Conservation (phyloP, 352 stramenopile genomes). For the Globisporangium viniferum region DNA sequence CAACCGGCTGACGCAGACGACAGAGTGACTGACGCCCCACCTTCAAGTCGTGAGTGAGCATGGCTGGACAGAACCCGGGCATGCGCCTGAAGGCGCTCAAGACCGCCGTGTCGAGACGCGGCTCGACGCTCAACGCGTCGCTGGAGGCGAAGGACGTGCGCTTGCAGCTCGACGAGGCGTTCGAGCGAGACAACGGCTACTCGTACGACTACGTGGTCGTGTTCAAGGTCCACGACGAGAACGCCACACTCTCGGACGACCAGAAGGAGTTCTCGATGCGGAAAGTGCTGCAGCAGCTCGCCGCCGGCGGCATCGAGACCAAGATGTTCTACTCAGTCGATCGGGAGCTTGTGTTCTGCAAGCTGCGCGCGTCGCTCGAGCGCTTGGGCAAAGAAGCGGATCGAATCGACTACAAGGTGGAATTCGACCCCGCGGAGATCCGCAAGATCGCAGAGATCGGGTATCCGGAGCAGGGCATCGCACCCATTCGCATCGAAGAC, state of each 20-base stretch:
- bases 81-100: constrained; percentile 57
- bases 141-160: constrained; percentile 63
- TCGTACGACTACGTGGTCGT: constrained; percentile 82
- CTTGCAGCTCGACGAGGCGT: constrained; percentile 56
- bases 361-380: constrained; percentile 64
- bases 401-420: constrained; percentile 76
- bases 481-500: constrained; percentile 60
- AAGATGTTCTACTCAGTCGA: constrained; percentile 81
- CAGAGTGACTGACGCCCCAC: background rate
- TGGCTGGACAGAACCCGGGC: constrained; percentile 22
- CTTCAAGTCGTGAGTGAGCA: background rate
- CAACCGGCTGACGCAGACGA: background rate
- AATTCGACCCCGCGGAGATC: constrained; percentile 62
- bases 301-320: constrained; percentile 70
- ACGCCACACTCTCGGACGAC: constrained; percentile 35
- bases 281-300: constrained; percentile 63
- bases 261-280: constrained; percentile 78
- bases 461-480: constrained; percentile 58
- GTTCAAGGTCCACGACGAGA: constrained; percentile 80
- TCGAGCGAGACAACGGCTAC: constrained; percentile 65
- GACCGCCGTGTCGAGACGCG: constrained; percentile 56
- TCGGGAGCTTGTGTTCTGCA: constrained; percentile 73
- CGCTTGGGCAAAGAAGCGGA: constrained; percentile 67
- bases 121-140: constrained; percentile 63
- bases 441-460: constrained; percentile 50